Evolutionary conservation across 345 rosid species (phyloP), one percentile per base, ranked within the genome.

Genomic region (Trapa bicornis): DNA sequence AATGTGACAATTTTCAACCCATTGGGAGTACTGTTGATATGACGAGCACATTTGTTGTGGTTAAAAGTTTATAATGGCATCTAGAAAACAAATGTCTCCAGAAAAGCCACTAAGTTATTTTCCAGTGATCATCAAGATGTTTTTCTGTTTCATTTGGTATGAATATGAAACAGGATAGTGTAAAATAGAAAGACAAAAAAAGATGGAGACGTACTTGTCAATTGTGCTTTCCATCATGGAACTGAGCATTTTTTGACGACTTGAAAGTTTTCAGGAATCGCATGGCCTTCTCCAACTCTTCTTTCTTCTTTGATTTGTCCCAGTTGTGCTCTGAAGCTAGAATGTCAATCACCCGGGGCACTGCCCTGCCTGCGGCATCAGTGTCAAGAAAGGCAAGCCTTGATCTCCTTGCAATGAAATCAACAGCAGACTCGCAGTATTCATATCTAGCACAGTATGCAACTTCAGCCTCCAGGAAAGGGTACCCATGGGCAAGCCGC

Each of bases 301-400:
- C 72, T 66, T 86, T 82, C 85, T 79, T 77, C 76, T 89, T 88
- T 42, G 86, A 71, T 76, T 75, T 87, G 69, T 86, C 94, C 98
- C 98, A 93, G 0, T 75, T 77, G 74, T 82, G 96, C 68, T 90
- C 98, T 10, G 68, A 53, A 3, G 92, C 87, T 61, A 93, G 79
- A 66, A 93, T 88, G 80, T 88, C 85, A 15, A 90, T 83, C 17
- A 91, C 70, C 7, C 86, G 89, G 35, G 95, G 95, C 83, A 93
- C 75, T n/a, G 99, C 88, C 65, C 84, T 76, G 22, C 84, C 76
- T 3, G 99, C 96, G 13, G 97, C 99, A 76, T 93, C 95, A 0
- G 99, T 93, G 78, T 93, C 99, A 8, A 93, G 87, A 78, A 93
- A 93, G 37, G 96, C 99, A 60, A 93, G 89, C 70, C 99, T 80